These are phyloP conservation scores for Abrus precatorius DNA, from an alignment of 306 rosid species.

Conservation along the genomic window DNA sequence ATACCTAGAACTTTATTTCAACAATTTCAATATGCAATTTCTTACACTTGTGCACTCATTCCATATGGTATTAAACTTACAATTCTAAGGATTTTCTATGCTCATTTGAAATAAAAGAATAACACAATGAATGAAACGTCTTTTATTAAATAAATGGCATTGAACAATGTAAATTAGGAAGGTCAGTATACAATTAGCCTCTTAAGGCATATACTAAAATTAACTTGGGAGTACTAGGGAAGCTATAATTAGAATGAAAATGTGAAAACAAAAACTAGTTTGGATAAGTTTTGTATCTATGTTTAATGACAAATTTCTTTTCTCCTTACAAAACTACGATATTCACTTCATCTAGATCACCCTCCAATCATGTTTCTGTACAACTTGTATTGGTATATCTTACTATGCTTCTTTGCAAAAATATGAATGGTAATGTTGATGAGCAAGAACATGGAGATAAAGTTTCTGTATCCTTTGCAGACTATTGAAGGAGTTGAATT, in stretches of 20 bases:
- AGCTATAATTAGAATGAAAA: neutral
- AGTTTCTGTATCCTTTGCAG: too few species aligned
- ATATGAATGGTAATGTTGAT: neutral
- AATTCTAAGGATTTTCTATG: neutral
- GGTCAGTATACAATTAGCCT: constrained; percentile 21
- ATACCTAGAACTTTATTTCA: too few species aligned
- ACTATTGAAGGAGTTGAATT: constrained; percentile 36
- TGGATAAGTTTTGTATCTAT: neutral
- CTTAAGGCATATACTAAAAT: neutral
- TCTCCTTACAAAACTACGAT: neutral
- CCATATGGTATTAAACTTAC: neutral
- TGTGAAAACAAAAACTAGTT: neutral
- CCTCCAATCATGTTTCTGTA: constrained; percentile 24
- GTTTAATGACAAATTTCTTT: neutral
- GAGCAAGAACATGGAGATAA: neutral
- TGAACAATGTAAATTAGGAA: neutral
- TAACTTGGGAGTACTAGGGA: neutral
- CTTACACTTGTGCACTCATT: neutral
- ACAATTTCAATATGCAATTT: too few species aligned
- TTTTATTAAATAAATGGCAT: neutral
- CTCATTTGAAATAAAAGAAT: neutral
- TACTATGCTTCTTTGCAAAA: constrained; percentile 31
- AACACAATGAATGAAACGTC: constrained; percentile 6
- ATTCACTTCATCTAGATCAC: constrained; percentile 24
- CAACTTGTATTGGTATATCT: constrained; percentile 20